Evolutionary conservation across 2,329 filamentous ascomycete genomes (phyloP).

Genomic region (Scleromitrula shiraiana): DNA sequence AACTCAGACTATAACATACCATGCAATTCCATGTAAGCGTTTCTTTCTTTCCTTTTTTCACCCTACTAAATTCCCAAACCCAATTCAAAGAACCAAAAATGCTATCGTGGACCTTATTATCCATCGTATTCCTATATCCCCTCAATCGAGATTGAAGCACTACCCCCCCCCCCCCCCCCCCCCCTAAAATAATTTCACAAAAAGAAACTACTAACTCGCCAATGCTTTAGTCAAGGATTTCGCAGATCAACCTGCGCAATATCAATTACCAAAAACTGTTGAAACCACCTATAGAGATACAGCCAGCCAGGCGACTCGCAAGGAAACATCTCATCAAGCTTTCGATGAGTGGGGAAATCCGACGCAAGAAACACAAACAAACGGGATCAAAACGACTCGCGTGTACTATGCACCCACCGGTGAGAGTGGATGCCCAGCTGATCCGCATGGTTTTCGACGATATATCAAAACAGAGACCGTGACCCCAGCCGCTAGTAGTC

Average conservation of each 20-base stretch:
- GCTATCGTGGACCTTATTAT: too few relatives aligned
- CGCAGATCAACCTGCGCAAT: slow-evolving; percentile 2
- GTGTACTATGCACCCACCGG: slow-evolving; percentile 1
- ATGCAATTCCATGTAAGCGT: background rate
- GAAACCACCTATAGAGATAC: slow-evolving; percentile 1
- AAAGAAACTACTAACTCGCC: too few relatives aligned
- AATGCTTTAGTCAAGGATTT: too few relatives aligned
- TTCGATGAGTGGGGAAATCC: slow-evolving; percentile 9
- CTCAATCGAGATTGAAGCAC: too few relatives aligned
- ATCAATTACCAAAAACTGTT: slow-evolving; percentile 2
- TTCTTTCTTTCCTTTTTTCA: too few relatives aligned
- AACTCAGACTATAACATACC: slow-evolving; percentile 3
- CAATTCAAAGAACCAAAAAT: too few relatives aligned
- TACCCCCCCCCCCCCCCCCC: too few relatives aligned
- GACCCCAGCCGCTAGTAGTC: background rate
- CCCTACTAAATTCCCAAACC: too few relatives aligned
- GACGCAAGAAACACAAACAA: background rate
- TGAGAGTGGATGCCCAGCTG: background rate
- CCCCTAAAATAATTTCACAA: too few relatives aligned
- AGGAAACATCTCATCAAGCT: background rate
- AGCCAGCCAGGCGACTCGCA: background rate
- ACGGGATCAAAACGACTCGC: background rate
- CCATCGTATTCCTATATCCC: too few relatives aligned
- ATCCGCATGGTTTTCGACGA: slow-evolving; percentile 4
- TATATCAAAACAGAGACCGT: slow-evolving; percentile 3